Conservation (phyloP, 1,284 basidiomycete species). For the Cryptococcus jaspeensis region DNA sequence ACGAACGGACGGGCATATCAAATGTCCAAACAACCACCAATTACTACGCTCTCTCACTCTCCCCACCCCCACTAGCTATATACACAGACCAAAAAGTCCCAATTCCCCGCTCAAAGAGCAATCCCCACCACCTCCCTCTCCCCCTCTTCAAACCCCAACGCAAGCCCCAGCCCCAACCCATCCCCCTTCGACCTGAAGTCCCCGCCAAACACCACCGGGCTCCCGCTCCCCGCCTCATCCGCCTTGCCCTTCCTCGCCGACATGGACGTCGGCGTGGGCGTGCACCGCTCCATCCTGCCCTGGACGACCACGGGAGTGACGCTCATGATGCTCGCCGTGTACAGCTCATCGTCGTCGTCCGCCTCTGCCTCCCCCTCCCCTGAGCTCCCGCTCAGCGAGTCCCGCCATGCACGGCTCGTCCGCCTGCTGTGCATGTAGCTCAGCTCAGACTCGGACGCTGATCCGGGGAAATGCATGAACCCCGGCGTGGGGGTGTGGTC, state of each 20-base stretch:
- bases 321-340: slow-evolving; percentile 42
- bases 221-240: slow-evolving; percentile 10
- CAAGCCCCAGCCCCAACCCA: slow-evolving; percentile 11
- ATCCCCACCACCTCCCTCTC: slow-evolving; percentile 20
- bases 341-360: slow-evolving; percentile 40
- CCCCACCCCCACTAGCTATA: no score
- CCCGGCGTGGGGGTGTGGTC: background rate
- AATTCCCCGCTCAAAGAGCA: slow-evolving; percentile 9
- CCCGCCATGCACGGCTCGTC: slow-evolving; percentile 7
- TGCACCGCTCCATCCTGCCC: background rate
- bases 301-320: slow-evolving; percentile 27
- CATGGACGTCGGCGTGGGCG: no score
- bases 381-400: slow-evolving; percentile 22
- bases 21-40: slow-evolving; percentile 4
- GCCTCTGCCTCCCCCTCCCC: slow-evolving; percentile 19
- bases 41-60: no score
- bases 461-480: background rate
- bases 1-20: background rate
- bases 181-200: slow-evolving; percentile 5
- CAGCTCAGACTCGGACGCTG: background rate
- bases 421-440: background rate
- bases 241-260: slow-evolving; percentile 3
- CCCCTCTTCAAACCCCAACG: slow-evolving; percentile 3
- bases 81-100: no score
- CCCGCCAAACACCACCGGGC: slow-evolving; percentile 17